Conservation (phyloP, 768 basidiomycete genomes). For the Gloeopeniophorella convolvens region DNA sequence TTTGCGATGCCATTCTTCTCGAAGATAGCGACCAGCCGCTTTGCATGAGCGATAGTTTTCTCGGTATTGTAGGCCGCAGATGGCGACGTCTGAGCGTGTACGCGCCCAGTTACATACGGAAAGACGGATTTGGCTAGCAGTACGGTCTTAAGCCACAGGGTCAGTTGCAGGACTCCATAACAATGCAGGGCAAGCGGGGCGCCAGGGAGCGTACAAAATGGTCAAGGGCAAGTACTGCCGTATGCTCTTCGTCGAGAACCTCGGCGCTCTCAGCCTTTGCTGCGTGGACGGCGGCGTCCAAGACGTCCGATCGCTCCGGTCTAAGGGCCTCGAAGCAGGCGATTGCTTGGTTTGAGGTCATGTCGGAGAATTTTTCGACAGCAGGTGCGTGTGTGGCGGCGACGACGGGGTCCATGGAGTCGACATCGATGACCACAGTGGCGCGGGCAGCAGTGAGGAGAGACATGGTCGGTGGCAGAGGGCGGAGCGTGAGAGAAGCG, state of each 20-base stretch:
- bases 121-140: constrained; percentile 38
- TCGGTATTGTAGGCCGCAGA: constrained; percentile 36
- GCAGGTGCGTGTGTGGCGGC: constrained; percentile 29
- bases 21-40: constrained; percentile 35
- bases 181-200: background rate
- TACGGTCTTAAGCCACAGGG: constrained; percentile 37
- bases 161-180: background rate
- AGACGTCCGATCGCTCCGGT: constrained; percentile 28
- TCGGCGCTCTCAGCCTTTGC: no score
- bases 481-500: no score
- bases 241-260: constrained; percentile 31
- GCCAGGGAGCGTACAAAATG: constrained; percentile 29
- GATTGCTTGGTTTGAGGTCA: constrained; percentile 48
- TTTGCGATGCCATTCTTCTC: constrained; percentile 37
- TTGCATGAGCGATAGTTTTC: constrained; percentile 38
- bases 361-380: constrained; percentile 33
- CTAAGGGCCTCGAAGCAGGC: constrained; percentile 31
- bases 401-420: constrained; percentile 42
- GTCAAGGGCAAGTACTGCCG: constrained; percentile 35
- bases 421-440: constrained; percentile 37
- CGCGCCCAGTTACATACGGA: constrained; percentile 36
- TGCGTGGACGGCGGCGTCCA: constrained; percentile 30
- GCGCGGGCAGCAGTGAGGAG: constrained; percentile 36
- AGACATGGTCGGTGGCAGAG: constrained; percentile 22
- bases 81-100: constrained; percentile 41